Base-by-base conservation (phyloP, 352 stramenopile genomes). In the Globisporangium yorkense region DNA sequence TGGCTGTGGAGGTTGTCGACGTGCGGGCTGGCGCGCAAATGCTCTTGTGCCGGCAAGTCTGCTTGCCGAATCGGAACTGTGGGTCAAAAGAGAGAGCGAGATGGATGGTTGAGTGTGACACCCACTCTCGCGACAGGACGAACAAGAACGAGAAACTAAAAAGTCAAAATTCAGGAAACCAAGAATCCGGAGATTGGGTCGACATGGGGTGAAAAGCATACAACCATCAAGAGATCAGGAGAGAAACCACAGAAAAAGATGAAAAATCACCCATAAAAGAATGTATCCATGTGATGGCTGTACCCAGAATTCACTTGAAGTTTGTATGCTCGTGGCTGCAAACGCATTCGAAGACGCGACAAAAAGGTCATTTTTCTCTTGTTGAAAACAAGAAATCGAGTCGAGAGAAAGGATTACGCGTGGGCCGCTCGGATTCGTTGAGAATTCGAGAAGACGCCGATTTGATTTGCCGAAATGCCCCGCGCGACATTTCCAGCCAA, bases 11-110 rank as follows among this genome's bases (percentile, higher is more conserved):
- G 16, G 47, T 3, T 37, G 35, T 21, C 52, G 54, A 20, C 43
- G 21, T 54, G 52, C 33, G 48, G 41, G 47, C 31, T 58, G 41
- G 27, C 13, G 37, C 24, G 27, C n/a, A 57, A 37, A 33, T 41
- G 40, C 18, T 51, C n/a, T 20, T 60, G 21, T 39, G 37, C n/a
- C 52, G 33, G 41, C 43, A 18, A 20, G 10, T 3, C 13, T 39
- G 43, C 16, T 21, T 43, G 9, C 10, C 40, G 40, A 46, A 43
- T 18, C 27, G n/a, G 18, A 31, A 41, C 27, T 57, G 49, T 10
- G 24, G 18, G 39, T 35, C 8, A 6, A 10, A 48, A 16, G n/a
- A 18, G 40, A 46, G 40, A 46, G n/a, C 8, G 43, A 13, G 43
- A 27, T 29, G 18, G 43, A 48, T 48, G 43, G 31, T 35, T n/a